A percentile compares a stretch with the other conserved stretches of the same genome.
Evolutionary conservation across 345 rosid genomes (phyloP).

Genomic region (Laguncularia racemosa): DNA sequence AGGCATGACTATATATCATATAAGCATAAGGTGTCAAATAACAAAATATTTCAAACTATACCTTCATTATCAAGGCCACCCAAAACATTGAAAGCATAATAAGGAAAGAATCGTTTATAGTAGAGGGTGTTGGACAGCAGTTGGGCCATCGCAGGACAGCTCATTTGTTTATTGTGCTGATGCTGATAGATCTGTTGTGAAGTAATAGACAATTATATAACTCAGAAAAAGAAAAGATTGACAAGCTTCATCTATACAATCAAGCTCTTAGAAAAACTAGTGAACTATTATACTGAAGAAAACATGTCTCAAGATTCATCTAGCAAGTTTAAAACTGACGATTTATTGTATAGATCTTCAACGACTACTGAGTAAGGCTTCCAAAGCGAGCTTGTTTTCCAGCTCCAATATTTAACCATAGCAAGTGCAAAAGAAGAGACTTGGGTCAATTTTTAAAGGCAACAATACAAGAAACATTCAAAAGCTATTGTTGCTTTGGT

Average conservation of each 20-base stretch:
- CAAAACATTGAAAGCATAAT: slow-evolving; percentile 86
- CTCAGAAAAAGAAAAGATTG: background rate
- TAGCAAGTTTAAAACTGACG: too few species aligned
- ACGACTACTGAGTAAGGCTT: too few species aligned
- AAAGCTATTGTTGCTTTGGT: too few species aligned
- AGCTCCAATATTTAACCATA: too few species aligned
- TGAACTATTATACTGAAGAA: too few species aligned
- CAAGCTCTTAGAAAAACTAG: background rate
- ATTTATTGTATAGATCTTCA: too few species aligned
- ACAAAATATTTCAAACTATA: slow-evolving; percentile 15
- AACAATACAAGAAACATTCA: too few species aligned
- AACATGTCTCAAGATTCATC: too few species aligned
- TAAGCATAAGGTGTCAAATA: slow-evolving; percentile 4
- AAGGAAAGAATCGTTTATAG: slow-evolving; percentile 95
- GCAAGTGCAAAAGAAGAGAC: too few species aligned
- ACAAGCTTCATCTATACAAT: background rate
- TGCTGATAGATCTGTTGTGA: slow-evolving; percentile 78
- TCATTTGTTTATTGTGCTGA: slow-evolving; percentile 97
- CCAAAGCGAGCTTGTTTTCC: too few species aligned
- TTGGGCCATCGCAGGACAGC: slow-evolving; percentile 95
- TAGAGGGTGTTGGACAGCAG: slow-evolving; percentile 96
- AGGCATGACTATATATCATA: background rate
- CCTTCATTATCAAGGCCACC: slow-evolving; percentile 97
- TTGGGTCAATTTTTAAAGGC: too few species aligned
- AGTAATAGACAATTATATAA: background rate